These are phyloP conservation scores for Magnolia officinalis DNA, from an alignment of 164 flowering plant species.

Conservation along the genomic window DNA sequence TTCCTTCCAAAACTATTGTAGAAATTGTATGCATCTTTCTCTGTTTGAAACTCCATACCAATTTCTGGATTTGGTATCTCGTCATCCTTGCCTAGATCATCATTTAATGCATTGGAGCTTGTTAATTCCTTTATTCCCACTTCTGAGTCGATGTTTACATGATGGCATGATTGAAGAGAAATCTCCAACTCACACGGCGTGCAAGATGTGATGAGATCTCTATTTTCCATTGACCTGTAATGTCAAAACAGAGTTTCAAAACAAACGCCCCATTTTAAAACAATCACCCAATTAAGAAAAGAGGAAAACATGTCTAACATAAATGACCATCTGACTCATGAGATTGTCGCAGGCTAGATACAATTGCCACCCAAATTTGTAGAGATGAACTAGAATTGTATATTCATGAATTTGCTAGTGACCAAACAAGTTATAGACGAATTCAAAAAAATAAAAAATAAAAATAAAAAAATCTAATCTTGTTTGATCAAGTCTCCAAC, in stretches of 20 bases:
- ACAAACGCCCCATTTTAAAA: not conserved
- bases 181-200: not conserved
- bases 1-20: constrained; percentile 13
- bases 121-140: not conserved
- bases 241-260: not conserved
- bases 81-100: not conserved
- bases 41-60: constrained; percentile 8
- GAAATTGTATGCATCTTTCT: constrained; percentile 14
- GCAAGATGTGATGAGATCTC: not conserved
- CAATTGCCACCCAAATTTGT: too few species aligned
- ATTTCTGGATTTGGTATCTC: not conserved
- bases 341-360: too few species aligned
- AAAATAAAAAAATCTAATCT: too few species aligned
- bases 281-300: too few species aligned
- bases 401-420: too few species aligned
- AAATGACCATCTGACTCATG: too few species aligned
- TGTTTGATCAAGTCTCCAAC: too few species aligned
- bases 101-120: not conserved
- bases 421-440: too few species aligned
- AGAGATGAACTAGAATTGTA: too few species aligned
- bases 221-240: constrained; percentile 1
- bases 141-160: not conserved
- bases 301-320: too few species aligned
- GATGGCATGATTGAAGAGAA: not conserved
- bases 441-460: too few species aligned